These are phyloP conservation scores for Aphanomyces stellatus DNA, from an alignment of 352 stramenopile genomes.

Conservation along the genomic window DNA sequence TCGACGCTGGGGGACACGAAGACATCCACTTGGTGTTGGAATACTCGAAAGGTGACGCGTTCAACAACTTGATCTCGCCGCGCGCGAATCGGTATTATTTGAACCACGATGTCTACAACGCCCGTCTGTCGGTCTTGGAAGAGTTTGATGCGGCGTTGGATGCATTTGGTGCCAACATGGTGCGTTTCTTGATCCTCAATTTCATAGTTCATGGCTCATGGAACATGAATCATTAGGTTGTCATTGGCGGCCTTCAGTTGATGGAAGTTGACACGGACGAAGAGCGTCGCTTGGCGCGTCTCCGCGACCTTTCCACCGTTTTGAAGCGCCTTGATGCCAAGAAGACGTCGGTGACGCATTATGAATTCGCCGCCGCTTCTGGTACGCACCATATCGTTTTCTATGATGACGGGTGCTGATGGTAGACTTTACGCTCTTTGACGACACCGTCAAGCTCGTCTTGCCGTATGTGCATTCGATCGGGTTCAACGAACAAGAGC, in stretches of 20 bases:
- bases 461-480: conserved; percentile 74
- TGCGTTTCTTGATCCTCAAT: neutral
- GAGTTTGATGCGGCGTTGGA: conserved; percentile 58
- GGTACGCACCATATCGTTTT: conserved; percentile 22
- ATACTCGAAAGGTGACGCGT: conserved; percentile 56
- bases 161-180: conserved; percentile 51
- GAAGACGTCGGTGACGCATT: conserved; percentile 48
- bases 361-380: conserved; percentile 76
- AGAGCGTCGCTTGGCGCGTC: conserved; percentile 34
- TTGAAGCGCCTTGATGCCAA: conserved; percentile 59
- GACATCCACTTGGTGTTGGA: conserved; percentile 77
- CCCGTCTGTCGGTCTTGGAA: conserved; percentile 63
- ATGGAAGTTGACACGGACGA: conserved; percentile 77
- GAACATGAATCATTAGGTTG: conserved; percentile 25
- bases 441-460: conserved; percentile 69
- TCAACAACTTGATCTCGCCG: conserved; percentile 48
- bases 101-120: conserved; percentile 82
- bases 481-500: conserved; percentile 75
- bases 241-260: conserved; percentile 74
- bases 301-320: conserved; percentile 56
- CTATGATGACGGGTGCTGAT: neutral
- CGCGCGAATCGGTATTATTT: conserved; percentile 79
- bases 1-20: conserved; percentile 51
- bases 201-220: no score
- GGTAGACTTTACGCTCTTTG: conserved; percentile 70